Conservation (phyloP, 2,329 filamentous ascomycete species). For the Pseudogymnoascus sp. region DNA sequence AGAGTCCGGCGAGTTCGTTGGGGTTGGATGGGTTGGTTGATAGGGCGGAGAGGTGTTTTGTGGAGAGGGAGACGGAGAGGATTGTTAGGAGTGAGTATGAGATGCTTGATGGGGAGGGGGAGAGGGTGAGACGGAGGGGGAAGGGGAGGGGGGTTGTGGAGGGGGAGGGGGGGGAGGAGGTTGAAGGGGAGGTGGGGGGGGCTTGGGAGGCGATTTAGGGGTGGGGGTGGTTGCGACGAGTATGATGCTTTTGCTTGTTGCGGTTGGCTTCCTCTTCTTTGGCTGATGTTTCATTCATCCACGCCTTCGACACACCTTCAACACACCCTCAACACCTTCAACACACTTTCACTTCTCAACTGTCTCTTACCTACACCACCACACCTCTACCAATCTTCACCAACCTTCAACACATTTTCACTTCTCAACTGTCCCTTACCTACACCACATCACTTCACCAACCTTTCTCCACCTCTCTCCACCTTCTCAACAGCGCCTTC, state of each 20-base stretch:
- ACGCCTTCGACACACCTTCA: no score
- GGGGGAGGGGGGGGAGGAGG: not conserved
- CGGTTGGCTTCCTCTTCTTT: not conserved
- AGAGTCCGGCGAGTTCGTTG: constrained; percentile 9
- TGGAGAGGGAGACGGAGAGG: constrained; percentile 25
- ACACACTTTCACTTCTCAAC: not conserved
- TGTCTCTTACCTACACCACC: no score
- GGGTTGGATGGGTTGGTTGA: constrained; percentile 25
- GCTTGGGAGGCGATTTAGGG: not conserved
- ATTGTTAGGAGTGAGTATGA: constrained; percentile 27
- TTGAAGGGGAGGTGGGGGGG: not conserved
- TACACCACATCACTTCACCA: no score
- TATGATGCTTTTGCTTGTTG: not conserved
- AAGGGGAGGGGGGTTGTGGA: constrained; percentile 10
- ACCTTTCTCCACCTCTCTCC: not conserved
- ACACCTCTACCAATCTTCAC: no score
- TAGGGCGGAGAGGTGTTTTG: constrained; percentile 25
- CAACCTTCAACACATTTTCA: no score
- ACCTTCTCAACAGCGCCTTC: not conserved
- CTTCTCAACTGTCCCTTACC: no score
- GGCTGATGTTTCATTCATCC: not conserved
- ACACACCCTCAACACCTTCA: no score
- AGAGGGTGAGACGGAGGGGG: constrained; percentile 21
- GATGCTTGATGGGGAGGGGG: constrained; percentile 26
- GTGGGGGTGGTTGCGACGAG: not conserved